Percentiles rank a stretch among this genome's conserved stretches.
These are phyloP conservation scores for Letharia columbiana DNA, from an alignment of 495 filamentous ascomycete genomes.

Conservation along the genomic window DNA sequence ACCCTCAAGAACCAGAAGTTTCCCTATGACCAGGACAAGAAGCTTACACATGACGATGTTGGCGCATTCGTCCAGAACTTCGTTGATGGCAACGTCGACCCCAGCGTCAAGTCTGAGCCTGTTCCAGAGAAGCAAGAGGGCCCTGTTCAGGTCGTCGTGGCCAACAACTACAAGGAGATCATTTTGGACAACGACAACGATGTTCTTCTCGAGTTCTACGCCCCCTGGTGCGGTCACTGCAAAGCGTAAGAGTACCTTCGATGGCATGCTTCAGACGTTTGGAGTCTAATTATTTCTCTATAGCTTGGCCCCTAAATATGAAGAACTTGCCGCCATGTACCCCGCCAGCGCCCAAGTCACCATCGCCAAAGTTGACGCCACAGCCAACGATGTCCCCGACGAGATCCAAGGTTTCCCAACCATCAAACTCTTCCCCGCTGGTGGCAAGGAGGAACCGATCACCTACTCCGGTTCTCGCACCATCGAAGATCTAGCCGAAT, in stretches of 20 bases:
- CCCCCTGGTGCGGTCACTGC: conserved; percentile 99
- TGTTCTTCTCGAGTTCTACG: conserved; percentile 97
- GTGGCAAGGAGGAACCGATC: conserved; percentile 72
- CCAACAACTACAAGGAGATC: conserved; percentile 85
- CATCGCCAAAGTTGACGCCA: conserved; percentile 97
- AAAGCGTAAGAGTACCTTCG: conserved; percentile 54
- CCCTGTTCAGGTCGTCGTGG: conserved; percentile 80
- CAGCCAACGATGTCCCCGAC: conserved; percentile 91
- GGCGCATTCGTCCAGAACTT: conserved; percentile 83
- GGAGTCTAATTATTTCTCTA: conserved; percentile 22
- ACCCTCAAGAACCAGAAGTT: conserved; percentile 94
- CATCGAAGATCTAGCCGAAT: conserved; percentile 86
- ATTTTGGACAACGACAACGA: conserved; percentile 94
- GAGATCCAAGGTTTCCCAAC: conserved; percentile 97
- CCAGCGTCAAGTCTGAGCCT: conserved; percentile 96
- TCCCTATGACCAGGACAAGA: conserved; percentile 80
- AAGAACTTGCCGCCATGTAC: conserved; percentile 79
- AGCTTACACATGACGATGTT: conserved; percentile 66
- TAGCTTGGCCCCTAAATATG: conserved; percentile 61
- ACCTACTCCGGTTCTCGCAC: conserved; percentile 85
- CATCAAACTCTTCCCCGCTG: conserved; percentile 96
- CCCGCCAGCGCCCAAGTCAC: conserved; percentile 70
- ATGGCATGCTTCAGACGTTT: neutral
- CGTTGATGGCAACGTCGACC: conserved; percentile 76
- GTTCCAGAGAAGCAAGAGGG: conserved; percentile 93